phyloP scores from a whole-genome alignment of 2,329 filamentous ascomycete species.

The Claviceps sp. region DNA sequence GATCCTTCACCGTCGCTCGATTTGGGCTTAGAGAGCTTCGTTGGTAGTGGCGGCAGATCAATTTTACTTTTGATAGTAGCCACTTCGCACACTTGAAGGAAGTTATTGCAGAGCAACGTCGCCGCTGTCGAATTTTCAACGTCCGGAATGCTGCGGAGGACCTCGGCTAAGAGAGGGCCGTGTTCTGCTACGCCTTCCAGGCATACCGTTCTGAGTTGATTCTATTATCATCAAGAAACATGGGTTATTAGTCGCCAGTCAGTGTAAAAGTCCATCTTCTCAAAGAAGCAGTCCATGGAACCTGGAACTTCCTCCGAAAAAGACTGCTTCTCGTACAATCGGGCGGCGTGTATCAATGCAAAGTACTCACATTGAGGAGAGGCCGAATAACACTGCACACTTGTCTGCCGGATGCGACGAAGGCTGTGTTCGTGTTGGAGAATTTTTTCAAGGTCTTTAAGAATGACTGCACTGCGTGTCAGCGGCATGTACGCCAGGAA shows the following conservation, averaged over 20 bases:
- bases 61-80: neutral
- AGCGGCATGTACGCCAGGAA: neutral
- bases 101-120: neutral
- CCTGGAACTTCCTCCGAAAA: no score
- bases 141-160: neutral
- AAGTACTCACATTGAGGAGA: neutral
- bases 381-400: neutral
- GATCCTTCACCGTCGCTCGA: neutral
- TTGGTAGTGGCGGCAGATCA: neutral
- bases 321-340: no score
- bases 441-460: neutral
- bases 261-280: no score
- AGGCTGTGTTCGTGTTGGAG: rapidly evolving
- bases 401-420: neutral
- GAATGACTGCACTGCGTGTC: neutral
- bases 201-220: neutral
- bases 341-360: no score
- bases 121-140: neutral
- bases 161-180: neutral
- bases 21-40: neutral
- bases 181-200: neutral
- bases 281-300: no score
- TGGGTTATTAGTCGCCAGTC: neutral
- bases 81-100: neutral
- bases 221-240: neutral